These are phyloP conservation scores for Fusarium domesticum DNA, from an alignment of 2,329 filamentous ascomycete species.

Conservation along the genomic window DNA sequence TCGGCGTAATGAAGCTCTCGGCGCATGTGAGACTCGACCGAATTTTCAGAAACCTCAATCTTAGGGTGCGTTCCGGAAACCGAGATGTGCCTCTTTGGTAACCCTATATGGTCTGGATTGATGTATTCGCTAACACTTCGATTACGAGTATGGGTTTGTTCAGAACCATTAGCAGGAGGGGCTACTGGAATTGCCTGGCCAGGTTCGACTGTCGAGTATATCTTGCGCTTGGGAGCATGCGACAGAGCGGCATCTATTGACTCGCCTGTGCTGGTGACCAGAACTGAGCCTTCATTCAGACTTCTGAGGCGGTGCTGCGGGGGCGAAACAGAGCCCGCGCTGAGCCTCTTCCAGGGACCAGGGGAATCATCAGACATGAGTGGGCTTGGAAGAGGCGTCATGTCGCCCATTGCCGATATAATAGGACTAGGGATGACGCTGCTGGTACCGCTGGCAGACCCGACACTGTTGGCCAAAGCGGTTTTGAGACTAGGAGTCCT, in stretches of 20 bases:
- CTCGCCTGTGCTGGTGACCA: conserved; percentile 52
- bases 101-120: conserved; percentile 62
- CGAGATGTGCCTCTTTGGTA: conserved; percentile 69
- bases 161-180: conserved; percentile 22
- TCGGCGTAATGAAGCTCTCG: conserved; percentile 80
- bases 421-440: conserved; percentile 71
- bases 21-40: conserved; percentile 52
- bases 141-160: conserved; percentile 59
- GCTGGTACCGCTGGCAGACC: conserved; percentile 55
- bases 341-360: conserved; percentile 61
- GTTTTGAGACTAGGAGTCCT: conserved; percentile 61
- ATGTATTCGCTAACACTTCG: conserved; percentile 87
- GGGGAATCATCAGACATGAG: conserved; percentile 63
- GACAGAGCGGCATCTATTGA: conserved; percentile 49
- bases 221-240: conserved; percentile 55
- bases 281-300: conserved; percentile 37
- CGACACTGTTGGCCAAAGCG: conserved; percentile 49
- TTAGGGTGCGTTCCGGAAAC: conserved; percentile 61
- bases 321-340: conserved; percentile 45
- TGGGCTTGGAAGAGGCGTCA: conserved; percentile 77
- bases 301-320: conserved; percentile 29
- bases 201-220: conserved; percentile 42
- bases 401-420: conserved; percentile 70
- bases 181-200: conserved; percentile 39
- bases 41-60: conserved; percentile 30